Conservation (phyloP, 2,329 filamentous ascomycete species). For the Pestalotiopsis sp. region DNA sequence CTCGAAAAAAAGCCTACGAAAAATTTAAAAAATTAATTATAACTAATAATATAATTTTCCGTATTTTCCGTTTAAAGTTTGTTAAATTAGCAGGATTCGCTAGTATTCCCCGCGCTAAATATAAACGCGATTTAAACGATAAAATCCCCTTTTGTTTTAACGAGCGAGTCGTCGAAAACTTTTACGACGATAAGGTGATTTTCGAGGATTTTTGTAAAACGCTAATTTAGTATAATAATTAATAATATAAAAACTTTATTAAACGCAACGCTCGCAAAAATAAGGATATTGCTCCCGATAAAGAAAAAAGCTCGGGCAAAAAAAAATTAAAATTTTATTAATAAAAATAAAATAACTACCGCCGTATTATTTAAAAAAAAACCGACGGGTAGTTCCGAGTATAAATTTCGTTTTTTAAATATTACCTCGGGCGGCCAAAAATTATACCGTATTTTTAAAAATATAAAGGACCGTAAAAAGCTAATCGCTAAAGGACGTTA, state of each 20-base stretch:
- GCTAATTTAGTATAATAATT: slow-evolving; percentile 6
- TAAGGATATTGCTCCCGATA: background rate
- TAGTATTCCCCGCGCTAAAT: too few relatives aligned
- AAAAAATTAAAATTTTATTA: background rate
- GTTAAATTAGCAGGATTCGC: too few relatives aligned
- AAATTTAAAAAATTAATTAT: too few relatives aligned
- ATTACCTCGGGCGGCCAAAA: background rate
- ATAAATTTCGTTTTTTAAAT: background rate
- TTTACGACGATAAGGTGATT: background rate
- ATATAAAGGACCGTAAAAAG: background rate
- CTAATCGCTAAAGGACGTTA: background rate
- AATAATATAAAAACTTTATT: background rate
- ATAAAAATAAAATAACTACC: background rate
- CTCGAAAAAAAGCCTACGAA: too few relatives aligned
- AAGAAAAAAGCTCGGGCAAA: background rate
- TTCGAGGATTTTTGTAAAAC: background rate
- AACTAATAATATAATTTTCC: too few relatives aligned
- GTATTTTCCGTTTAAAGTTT: too few relatives aligned
- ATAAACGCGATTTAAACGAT: too few relatives aligned
- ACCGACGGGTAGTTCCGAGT: background rate
- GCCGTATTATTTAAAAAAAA: background rate
- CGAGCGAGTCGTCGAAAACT: background rate
- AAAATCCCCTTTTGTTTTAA: background rate
- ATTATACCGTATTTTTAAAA: background rate
- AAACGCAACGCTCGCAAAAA: background rate